These are phyloP conservation scores for Curvularia lunata DNA, from an alignment of 2,329 filamentous ascomycete species.

Conservation along the genomic window DNA sequence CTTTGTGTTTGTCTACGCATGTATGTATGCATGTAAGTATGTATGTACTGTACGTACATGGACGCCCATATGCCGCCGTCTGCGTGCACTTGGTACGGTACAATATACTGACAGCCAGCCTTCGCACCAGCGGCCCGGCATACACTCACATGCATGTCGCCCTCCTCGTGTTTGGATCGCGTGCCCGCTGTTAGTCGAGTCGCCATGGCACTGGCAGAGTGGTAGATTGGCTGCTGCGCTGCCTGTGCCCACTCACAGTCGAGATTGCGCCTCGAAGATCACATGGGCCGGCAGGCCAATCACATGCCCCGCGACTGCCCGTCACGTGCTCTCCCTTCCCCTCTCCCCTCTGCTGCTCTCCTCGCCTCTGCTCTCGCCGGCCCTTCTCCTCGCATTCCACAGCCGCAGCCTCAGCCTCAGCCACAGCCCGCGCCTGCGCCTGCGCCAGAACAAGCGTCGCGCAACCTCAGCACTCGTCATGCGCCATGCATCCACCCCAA, in stretches of 20 bases:
- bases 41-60: too few species aligned
- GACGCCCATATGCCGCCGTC: too few species aligned
- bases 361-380: too few species aligned
- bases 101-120: background rate
- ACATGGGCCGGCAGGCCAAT: background rate
- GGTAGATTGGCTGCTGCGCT: constrained; percentile 12
- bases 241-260: constrained; percentile 8
- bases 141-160: background rate
- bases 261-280: constrained; percentile 2
- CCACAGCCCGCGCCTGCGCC: too few species aligned
- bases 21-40: too few species aligned
- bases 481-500: constrained; percentile 12
- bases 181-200: background rate
- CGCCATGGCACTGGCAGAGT: background rate
- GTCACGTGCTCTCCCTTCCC: background rate
- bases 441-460: background rate
- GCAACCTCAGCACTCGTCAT: constrained; percentile 6
- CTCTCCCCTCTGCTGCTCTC: background rate
- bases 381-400: background rate
- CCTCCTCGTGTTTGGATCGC: background rate
- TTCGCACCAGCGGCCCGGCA: background rate
- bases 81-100: background rate
- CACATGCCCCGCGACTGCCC: background rate
- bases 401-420: background rate
- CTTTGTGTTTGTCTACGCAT: too few species aligned